These are phyloP conservation scores for Colletotrichum magnum DNA, from an alignment of 2,329 filamentous ascomycete genomes.

Conservation along the genomic window DNA sequence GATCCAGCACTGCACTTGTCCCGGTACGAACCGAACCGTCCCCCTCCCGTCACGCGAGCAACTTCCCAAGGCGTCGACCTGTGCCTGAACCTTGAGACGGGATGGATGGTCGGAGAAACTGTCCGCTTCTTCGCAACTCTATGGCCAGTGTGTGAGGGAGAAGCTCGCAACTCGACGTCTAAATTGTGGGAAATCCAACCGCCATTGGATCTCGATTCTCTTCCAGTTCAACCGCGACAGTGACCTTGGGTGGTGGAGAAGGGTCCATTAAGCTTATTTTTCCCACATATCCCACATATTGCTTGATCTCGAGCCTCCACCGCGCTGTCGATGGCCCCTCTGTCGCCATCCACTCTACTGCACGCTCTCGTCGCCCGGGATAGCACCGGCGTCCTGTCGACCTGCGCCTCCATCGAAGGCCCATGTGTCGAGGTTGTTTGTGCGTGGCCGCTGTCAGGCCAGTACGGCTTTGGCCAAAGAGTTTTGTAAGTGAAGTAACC, in stretches of 20 bases:
- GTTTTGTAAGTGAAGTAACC: slow-evolving; percentile 58
- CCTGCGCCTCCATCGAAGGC: slow-evolving; percentile 27
- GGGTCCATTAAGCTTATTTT: slow-evolving; percentile 7
- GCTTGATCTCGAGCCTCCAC: no score
- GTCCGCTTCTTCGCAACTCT: slow-evolving; percentile 10
- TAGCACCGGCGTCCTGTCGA: slow-evolving; percentile 11
- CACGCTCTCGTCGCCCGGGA: slow-evolving; percentile 15
- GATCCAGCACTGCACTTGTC: not conserved
- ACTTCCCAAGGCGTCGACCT: not conserved
- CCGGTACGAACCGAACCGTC: not conserved
- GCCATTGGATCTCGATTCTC: not conserved
- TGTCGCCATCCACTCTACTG: slow-evolving; percentile 11
- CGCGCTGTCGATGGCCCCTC: slow-evolving; percentile 8
- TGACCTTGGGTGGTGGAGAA: not conserved
- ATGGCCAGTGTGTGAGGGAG: not conserved
- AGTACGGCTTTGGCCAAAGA: slow-evolving; percentile 69
- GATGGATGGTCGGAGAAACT: slow-evolving; percentile 2
- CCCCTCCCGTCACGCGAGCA: slow-evolving; percentile 22
- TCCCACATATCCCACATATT: no score
- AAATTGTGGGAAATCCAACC: slow-evolving; percentile 4
- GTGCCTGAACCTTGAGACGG: slow-evolving; percentile 9
- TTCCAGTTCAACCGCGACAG: not conserved
- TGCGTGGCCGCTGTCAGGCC: slow-evolving; percentile 69
- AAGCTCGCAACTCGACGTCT: slow-evolving; percentile 6
- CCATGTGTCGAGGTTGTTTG: slow-evolving; percentile 62